Percentiles rank a stretch among this genome's conserved stretches.
phyloP scores from a whole-genome alignment of 208 protist genomes.

The Leptomonas pyrrhocoris region DNA sequence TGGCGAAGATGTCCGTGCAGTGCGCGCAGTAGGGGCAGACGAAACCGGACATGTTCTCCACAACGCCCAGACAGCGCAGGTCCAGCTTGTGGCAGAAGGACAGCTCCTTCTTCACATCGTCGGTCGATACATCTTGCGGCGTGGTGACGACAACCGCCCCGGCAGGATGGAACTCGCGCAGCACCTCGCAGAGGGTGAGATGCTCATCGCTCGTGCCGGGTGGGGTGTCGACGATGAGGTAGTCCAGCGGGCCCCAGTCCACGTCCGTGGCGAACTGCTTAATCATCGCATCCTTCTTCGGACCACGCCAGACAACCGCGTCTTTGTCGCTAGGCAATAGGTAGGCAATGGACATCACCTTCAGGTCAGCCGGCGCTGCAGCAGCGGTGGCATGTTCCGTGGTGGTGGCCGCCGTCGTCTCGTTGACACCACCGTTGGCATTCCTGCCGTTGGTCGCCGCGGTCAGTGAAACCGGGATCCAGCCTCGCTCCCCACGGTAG shows the following conservation, averaged over 20 bases:
- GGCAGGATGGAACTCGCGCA: conserved; percentile 55
- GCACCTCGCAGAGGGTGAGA: conserved; percentile 85
- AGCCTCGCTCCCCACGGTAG: conserved; percentile 76
- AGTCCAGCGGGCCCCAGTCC: conserved; percentile 89
- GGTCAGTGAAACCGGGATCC: conserved; percentile 76
- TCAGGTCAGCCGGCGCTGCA: conserved; percentile 35
- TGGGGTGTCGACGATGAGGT: conserved; percentile 93
- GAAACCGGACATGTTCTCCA: conserved; percentile 95
- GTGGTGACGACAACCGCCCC: conserved; percentile 92
- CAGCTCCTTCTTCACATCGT: conserved; percentile 93
- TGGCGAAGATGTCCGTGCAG: conserved; percentile 89
- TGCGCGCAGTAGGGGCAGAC: conserved; percentile 92
- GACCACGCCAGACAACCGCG: conserved; percentile 98
- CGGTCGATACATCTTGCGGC: conserved; percentile 88
- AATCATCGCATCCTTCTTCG: conserved; percentile 93
- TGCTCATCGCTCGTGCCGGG: conserved; percentile 94
- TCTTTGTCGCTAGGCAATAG: conserved; percentile 95
- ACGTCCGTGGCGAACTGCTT: conserved; percentile 93
- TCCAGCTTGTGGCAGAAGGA: conserved; percentile 88
- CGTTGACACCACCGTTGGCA: not conserved
- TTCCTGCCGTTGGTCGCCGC: conserved; percentile 1
- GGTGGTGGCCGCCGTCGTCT: not conserved
- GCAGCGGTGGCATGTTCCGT: not conserved
- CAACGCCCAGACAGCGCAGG: conserved; percentile 89
- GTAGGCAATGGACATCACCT: conserved; percentile 98